Base-by-base conservation (phyloP, 208 protist genomes). In the Acanthamoeba triangularis region DNA sequence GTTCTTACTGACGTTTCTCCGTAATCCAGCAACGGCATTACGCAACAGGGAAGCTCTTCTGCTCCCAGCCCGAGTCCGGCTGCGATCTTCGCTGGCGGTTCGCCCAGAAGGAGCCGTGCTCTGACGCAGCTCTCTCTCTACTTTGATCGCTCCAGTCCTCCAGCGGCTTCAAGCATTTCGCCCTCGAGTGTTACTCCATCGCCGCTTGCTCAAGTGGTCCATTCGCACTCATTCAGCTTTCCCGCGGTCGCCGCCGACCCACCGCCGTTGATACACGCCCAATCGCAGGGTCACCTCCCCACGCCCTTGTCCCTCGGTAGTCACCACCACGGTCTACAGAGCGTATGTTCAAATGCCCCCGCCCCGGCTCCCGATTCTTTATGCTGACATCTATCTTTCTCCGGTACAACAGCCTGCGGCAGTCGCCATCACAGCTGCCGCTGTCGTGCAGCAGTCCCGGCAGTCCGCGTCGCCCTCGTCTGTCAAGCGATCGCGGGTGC, bases 211-310 rank as follows among this genome's bases (percentile, higher is more conserved):
- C 54, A 59, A 59, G 54, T 59, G 18, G 20, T 59, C 2, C 47
- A 49, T 49, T 59, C 54, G 69, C 0, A 78, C 10, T 23, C 69
- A 8, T 3, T 23, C 69, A 35, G 20, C 35, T 47, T 47, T 14
- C 16, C 37, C 69, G 16, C 13, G n/a, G 35, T 78, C 37, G 13
- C 30, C 20, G 25, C 61, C 13, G 69, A 25, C 7, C 54, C 54
- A 25, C 69, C 69, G 35, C 69, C 28, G n/a, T 14, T 78, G 69
- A 13, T 78, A 14, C 69, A 78, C 33, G 37, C 25, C 69, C 69
- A 78, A 35, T 78, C 69, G 33, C 69, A 78, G 69, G 69, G 69
- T 35, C 69, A 78, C 37, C 69, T 78, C 33, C 49, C 69, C n/a
- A 14, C 33, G 2, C 69, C 69, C 0, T 30, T 78, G 69, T 44